Conservation (phyloP, 768 basidiomycete genomes). For the Artomyces pyxidatus region DNA sequence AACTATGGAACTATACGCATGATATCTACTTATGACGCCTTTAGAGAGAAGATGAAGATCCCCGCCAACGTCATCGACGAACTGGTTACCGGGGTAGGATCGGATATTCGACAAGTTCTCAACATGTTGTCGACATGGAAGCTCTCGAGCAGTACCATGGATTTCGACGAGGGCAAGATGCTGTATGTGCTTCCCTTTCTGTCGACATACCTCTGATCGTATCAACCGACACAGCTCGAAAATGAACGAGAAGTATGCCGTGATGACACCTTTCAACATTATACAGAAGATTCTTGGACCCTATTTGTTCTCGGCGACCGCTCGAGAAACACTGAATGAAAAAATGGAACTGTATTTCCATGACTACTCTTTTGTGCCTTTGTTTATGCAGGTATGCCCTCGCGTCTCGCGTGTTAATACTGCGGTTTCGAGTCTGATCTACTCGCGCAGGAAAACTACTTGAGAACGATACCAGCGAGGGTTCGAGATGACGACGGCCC, state of each 20-base stretch:
- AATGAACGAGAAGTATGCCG: constrained; percentile 87
- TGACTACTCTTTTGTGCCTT: constrained; percentile 86
- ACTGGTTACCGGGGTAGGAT: constrained; percentile 80
- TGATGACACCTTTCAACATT: constrained; percentile 89
- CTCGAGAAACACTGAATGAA: constrained; percentile 74
- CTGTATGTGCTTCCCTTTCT: constrained; percentile 67
- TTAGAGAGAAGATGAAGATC: constrained; percentile 89
- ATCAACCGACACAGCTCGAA: constrained; percentile 33
- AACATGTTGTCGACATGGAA: constrained; percentile 99
- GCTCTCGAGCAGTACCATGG: constrained; percentile 70
- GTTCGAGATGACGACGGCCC: constrained; percentile 51
- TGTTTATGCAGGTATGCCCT: constrained; percentile 82
- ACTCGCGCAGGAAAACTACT: constrained; percentile 78
- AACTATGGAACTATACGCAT: neutral
- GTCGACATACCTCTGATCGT: neutral
- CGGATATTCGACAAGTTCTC: constrained; percentile 93
- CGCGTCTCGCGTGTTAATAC: neutral
- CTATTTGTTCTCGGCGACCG: constrained; percentile 78
- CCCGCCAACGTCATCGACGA: constrained; percentile 89
- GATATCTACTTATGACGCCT: neutral
- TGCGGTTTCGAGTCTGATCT: neutral
- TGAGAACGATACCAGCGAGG: constrained; percentile 70
- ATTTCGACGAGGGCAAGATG: constrained; percentile 87
- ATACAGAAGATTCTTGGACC: constrained; percentile 87
- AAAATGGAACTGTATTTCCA: constrained; percentile 98